phyloP scores from a whole-genome alignment of 164 flowering plant species.

The Umbilicus rupestris region DNA sequence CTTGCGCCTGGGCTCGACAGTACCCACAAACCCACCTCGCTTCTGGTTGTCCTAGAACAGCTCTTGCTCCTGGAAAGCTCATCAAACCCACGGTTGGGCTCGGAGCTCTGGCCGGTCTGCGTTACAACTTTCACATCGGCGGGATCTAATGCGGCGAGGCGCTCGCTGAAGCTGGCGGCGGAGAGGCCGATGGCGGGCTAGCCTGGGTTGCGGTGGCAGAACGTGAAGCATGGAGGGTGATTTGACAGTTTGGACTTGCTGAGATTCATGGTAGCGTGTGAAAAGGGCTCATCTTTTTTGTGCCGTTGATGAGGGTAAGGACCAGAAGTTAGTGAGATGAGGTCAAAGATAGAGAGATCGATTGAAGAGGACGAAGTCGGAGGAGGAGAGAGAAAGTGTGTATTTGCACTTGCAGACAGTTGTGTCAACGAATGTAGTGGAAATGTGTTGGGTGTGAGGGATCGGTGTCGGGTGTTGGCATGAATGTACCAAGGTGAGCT shows the following conservation, averaged over 20 bases:
- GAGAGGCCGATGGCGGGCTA: conserved; percentile 71
- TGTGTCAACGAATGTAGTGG: too few species aligned
- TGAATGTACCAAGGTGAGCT: too few species aligned
- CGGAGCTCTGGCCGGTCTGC: background rate
- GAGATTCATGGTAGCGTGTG: conserved; percentile 4
- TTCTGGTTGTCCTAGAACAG: background rate
- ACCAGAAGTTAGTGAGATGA: background rate
- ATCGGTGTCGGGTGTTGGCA: too few species aligned
- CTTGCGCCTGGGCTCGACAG: conserved; percentile 63
- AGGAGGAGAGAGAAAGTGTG: background rate
- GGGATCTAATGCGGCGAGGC: conserved; percentile 38
- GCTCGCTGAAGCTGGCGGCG: conserved; percentile 77
- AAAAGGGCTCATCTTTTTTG: conserved; percentile 3
- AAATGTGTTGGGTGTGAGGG: too few species aligned
- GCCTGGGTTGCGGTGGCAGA: conserved; percentile 38
- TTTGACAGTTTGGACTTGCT: background rate
- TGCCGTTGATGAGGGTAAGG: conserved; percentile 2
- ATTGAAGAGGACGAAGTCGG: background rate
- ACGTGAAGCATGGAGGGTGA: background rate
- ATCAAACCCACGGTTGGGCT: too few species aligned
- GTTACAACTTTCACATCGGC: background rate
- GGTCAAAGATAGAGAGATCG: background rate
- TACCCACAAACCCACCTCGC: conserved; percentile 24
- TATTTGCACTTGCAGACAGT: background rate
- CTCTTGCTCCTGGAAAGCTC: conserved; percentile 3